A percentile compares a stretch with the other conserved stretches of the same genome.
phyloP scores from a whole-genome alignment of 1,139 yeast species.

The Yamadazyma blattariae region DNA sequence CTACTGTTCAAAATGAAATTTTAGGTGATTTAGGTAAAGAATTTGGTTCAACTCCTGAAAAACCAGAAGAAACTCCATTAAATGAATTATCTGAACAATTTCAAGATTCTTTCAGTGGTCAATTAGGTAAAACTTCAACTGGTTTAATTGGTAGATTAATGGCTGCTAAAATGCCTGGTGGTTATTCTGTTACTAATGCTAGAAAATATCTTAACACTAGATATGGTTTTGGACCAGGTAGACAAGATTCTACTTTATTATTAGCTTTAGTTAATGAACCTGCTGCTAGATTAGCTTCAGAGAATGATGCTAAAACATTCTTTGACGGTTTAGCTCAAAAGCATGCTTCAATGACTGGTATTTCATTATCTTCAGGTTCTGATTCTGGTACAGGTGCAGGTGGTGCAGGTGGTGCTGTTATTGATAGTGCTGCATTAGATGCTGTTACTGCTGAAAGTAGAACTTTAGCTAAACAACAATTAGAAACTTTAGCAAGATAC shows the following conservation, averaged over 20 bases:
- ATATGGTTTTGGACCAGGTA: slow-evolving; percentile 89
- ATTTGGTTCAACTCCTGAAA: slow-evolving; percentile 96
- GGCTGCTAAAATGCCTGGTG: slow-evolving; percentile 99
- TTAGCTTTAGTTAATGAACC: slow-evolving; percentile 89
- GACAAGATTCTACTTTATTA: slow-evolving; percentile 89
- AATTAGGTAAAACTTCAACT: slow-evolving; percentile 88
- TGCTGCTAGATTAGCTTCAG: slow-evolving; percentile 79
- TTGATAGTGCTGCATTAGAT: slow-evolving; percentile 95
- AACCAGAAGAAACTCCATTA: slow-evolving; percentile 97
- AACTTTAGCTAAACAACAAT: slow-evolving; percentile 88
- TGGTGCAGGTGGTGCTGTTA: slow-evolving; percentile 77
- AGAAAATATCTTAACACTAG: slow-evolving; percentile 87
- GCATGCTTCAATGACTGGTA: slow-evolving; percentile 81
- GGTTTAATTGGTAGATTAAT: slow-evolving; percentile 87
- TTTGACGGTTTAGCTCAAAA: slow-evolving; percentile 80
- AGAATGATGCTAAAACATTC: slow-evolving; percentile 85
- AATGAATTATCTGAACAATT: slow-evolving; percentile 92
- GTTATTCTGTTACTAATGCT: slow-evolving; percentile 86
- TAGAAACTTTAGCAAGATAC: slow-evolving; percentile 92
- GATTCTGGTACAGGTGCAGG: slow-evolving; percentile 50
- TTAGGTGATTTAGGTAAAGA: slow-evolving; percentile 98
- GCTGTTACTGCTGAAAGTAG: slow-evolving; percentile 90
- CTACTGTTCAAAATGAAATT: slow-evolving; percentile 96
- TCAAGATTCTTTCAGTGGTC: slow-evolving; percentile 87
- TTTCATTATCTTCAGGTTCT: slow-evolving; percentile 68